Conservation (phyloP, 1,284 basidiomycete species). For the Golubevia sp. region DNA sequence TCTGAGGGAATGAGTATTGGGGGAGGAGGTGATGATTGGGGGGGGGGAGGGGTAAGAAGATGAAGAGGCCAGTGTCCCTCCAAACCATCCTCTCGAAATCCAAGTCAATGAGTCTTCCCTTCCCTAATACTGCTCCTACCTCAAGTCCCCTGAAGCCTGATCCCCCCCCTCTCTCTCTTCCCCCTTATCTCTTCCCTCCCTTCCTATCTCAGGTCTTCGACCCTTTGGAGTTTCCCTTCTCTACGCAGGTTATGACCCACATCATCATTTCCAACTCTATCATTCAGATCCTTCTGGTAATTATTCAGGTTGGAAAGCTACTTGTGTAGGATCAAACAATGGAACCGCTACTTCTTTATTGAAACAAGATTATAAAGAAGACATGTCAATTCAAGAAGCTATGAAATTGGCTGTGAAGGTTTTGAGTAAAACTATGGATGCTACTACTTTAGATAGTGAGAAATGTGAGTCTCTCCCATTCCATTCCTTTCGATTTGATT, state of each 20-base stretch:
- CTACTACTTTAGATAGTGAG: slow-evolving; percentile 78
- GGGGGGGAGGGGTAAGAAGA: neutral
- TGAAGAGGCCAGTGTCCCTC: neutral
- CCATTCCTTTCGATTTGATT: neutral
- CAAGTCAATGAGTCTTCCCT: no score
- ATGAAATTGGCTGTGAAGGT: slow-evolving; percentile 86
- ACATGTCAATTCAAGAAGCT: slow-evolving; percentile 71
- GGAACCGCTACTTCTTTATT: slow-evolving; percentile 89
- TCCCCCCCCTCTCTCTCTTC: neutral
- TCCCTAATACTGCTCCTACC: no score
- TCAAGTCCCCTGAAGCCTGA: neutral
- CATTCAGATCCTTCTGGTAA: slow-evolving; percentile 98
- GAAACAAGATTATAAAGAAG: slow-evolving; percentile 99
- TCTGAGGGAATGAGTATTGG: no score
- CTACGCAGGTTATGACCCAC: slow-evolving; percentile 94
- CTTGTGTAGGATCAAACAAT: slow-evolving; percentile 95
- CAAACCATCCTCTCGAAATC: neutral
- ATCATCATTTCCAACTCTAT: slow-evolving; percentile 96
- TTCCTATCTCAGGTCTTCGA: slow-evolving; percentile 73
- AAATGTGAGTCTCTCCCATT: slow-evolving; percentile 41
- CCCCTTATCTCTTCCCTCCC: neutral
- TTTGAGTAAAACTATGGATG: slow-evolving; percentile 99
- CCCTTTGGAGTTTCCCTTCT: slow-evolving; percentile 96
- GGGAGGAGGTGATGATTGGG: no score
- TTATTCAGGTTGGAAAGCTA: slow-evolving; percentile 99